Percentiles rank a stretch among this genome's conserved stretches.
Conservation (phyloP, 192 early-diverging fungal species). For the Phycomyces blakesleeanus region DNA sequence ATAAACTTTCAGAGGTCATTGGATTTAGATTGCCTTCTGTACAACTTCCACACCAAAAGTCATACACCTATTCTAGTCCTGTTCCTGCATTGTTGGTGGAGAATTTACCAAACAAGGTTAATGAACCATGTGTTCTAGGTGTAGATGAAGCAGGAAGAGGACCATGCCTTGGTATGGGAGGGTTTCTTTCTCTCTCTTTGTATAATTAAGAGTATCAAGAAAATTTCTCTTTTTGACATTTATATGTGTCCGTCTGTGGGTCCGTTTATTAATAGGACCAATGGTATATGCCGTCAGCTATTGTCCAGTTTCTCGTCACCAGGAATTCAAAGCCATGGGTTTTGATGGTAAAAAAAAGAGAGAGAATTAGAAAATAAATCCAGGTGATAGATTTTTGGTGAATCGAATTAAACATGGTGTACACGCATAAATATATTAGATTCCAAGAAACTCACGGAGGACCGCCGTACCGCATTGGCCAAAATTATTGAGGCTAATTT, state of each 20-base stretch:
- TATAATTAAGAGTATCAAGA: not conserved
- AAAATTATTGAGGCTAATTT: conserved; percentile 48
- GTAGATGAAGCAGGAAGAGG: conserved; percentile 98
- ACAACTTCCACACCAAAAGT: conserved; percentile 30
- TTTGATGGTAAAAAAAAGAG: conserved; percentile 87
- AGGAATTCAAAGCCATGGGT: conserved; percentile 65
- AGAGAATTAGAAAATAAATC: too few relatives aligned
- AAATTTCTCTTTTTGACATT: not conserved
- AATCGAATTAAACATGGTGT: too few relatives aligned
- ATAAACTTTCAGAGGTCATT: not conserved
- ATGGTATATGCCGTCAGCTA: conserved; percentile 98
- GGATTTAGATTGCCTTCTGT: conserved; percentile 17
- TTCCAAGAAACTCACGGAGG: conserved; percentile 89
- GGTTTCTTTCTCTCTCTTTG: not conserved
- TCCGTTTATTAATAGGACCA: conserved; percentile 62
- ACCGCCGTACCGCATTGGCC: conserved; percentile 70
- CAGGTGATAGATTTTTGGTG: too few relatives aligned
- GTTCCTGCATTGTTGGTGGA: conserved; percentile 21
- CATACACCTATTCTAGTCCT: conserved; percentile 38
- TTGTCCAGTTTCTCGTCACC: conserved; percentile 60
- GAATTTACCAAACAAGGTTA: conserved; percentile 10
- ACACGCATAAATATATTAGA: too few relatives aligned
- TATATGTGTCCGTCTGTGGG: too few relatives aligned
- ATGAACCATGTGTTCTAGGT: conserved; percentile 70
- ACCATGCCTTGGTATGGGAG: conserved; percentile 72